Evolutionary conservation across 257 asterid genomes (phyloP), one percentile per base, ranked within the genome.

Genomic region (Cruciata laevipes): DNA sequence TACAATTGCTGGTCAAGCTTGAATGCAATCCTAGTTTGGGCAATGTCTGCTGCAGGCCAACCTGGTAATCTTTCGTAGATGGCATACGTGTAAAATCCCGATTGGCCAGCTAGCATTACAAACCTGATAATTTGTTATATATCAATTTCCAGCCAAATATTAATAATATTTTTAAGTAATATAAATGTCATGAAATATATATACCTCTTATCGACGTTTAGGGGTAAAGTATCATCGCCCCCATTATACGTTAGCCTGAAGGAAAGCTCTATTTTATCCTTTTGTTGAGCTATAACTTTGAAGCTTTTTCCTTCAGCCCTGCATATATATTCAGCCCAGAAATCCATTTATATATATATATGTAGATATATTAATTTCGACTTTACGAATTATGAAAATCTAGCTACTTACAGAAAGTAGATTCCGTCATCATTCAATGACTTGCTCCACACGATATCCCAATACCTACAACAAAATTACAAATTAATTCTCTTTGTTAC

Each of bases 71-170:
- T 78, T 56, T 79, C 76, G 59, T 65, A 66, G 66, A 79, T 73
- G 8, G 74, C 81, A 47, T 79, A 79, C 9, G 83, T 60, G 53
- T 79, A 79, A 52, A 79, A 79, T 62, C 81, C 83, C 1, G 78
- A 73, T 30, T 60, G 60, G 49, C 81, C 78, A 12, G 74, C 66
- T 59, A 65, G 59, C 76, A 79, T 30, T 14, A 76, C 61, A 25
- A 64, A 79, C 63, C 83, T 79, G 20, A 37, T 37, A 33, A 1
- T 13, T n/a, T 27, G 30, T 27, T 27, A 1, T 27, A 27, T 2
- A 27, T 27, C 2, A 2, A 27, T 27, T 27, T 27, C 1, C 30
- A 27, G 2, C 30, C 30, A 27, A 27, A 27, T 27, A 27, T 27
- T 27, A 27, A 27, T 27, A 27, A 27, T 27, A 27, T 27, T n/a